Conservation (phyloP, 768 basidiomycete species). For the Tephrocybe rancida region DNA sequence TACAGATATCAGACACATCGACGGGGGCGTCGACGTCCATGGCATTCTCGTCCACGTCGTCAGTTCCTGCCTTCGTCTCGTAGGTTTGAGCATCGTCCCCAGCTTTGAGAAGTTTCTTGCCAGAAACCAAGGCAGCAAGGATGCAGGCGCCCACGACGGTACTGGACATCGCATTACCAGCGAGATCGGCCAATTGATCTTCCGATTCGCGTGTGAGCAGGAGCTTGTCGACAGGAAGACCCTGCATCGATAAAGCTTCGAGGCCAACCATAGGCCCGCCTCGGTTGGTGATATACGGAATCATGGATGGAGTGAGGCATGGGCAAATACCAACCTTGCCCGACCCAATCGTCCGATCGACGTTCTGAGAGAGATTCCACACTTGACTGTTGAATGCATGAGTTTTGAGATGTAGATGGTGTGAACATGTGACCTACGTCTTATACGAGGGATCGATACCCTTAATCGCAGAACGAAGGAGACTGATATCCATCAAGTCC, state of each 20-base stretch:
- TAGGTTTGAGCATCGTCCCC: constrained; percentile 71
- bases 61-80: constrained; percentile 56
- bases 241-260: constrained; percentile 93
- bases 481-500: constrained; percentile 93
- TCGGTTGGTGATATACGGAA: constrained; percentile 93
- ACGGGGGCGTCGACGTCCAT: constrained; percentile 50
- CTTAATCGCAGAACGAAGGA: constrained; percentile 76
- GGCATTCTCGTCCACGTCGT: constrained; percentile 32
- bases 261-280: constrained; percentile 95
- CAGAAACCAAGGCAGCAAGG: constrained; percentile 75
- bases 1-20: constrained; percentile 36
- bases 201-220: constrained; percentile 91
- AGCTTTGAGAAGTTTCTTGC: constrained; percentile 63
- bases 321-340: constrained; percentile 84
- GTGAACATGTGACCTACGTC: constrained; percentile 56
- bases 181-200: constrained; percentile 91
- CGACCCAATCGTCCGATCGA: constrained; percentile 87
- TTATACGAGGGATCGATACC: constrained; percentile 89
- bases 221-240: constrained; percentile 89
- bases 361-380: constrained; percentile 97
- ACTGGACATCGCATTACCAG: constrained; percentile 97
- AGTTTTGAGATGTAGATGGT: not conserved
- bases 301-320: constrained; percentile 96
- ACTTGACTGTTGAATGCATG: constrained; percentile 57
- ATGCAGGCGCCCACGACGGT: constrained; percentile 94